Evolutionary conservation across 2,329 filamentous ascomycete genomes (phyloP), one percentile per base, ranked within the genome.

Genomic region (Capronia epimyces): DNA sequence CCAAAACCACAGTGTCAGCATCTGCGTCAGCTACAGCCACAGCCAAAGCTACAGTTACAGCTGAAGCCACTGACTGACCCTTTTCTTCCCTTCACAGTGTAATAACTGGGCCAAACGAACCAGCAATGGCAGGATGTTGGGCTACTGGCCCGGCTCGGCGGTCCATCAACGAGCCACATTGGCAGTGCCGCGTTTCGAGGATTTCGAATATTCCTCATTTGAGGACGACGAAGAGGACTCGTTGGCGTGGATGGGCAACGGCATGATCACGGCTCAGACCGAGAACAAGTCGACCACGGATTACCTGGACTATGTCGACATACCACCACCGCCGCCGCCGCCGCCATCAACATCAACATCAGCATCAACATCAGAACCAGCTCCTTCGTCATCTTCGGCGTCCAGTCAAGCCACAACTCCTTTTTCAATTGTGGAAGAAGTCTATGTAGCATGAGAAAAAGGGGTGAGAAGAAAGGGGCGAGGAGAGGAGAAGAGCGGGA

Each of bases 271-370:
- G 43, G 43, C 44, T 13, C 49, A 52, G 39, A 43, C 18, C 9
- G 44, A 48, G 27, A 32, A 25, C 25, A 42, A 21, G 21, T 41
- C 32, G 13, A 52, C 49, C 16, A 52, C 49, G 21, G 25, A 16
- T 24, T 52, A 52, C 15, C 49, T 52, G n/a, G 49, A 52, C 37
- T 13, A 25, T 20, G 36, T 41, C 18, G 49, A 52, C 27, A 46
- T 51, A 15, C 49, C 49, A 15, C 43, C 49, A n/a, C 16, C 43
- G 8, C 46, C 41, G n/a, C 24, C 5, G 24, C 10, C 15, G 43
- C 9, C 24, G 22, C 20, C 39, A 13, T 7, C 46, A 18, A 7
- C 13, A 25, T 25, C 13, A 13, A 39, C 20, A 5, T 21, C 46
- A 16, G 31, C 46, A 20, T 13, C 46, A 7, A 20, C 46, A 6